Evolutionary conservation across 2,329 filamentous ascomycete species (phyloP).

Genomic region (Metarhizium humberi): DNA sequence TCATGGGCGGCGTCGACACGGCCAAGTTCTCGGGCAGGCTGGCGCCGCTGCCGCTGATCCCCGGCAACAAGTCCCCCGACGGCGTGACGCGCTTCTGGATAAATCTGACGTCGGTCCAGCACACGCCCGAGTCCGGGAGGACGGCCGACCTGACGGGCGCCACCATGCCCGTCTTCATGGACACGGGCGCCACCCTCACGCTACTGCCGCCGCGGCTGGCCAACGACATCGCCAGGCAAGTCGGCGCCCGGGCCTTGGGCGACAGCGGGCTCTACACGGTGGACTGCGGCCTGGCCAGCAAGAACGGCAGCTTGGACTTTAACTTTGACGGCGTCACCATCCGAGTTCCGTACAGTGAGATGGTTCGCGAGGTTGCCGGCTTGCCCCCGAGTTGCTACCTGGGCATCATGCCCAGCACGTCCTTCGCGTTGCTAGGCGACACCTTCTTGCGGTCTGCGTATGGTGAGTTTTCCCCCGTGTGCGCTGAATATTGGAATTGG

Average conservation of each 20-base stretch:
- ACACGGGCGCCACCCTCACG: conserved; percentile 61
- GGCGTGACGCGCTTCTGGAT: conserved; percentile 43
- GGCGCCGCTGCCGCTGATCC: conserved; percentile 51
- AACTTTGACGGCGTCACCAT: conserved; percentile 38
- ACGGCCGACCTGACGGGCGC: conserved; percentile 23
- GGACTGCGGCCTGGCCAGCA: conserved; percentile 31
- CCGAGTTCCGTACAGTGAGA: conserved; percentile 38
- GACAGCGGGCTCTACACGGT: conserved; percentile 35
- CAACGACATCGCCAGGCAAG: conserved; percentile 36
- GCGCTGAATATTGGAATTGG: background rate
- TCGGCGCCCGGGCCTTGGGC: conserved; percentile 31
- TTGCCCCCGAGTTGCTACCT: conserved; percentile 32
- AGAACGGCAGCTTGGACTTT: conserved; percentile 38
- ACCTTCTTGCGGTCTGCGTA: conserved; percentile 45
- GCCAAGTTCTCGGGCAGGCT: conserved; percentile 54
- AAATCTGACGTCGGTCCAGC: conserved; percentile 32
- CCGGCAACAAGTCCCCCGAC: conserved; percentile 44
- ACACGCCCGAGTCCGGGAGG: conserved; percentile 26
- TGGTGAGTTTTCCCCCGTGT: conserved; percentile 20
- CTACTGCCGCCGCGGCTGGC: conserved; percentile 52
- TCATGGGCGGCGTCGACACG: conserved; percentile 60
- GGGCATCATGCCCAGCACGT: conserved; percentile 36
- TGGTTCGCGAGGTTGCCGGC: conserved; percentile 23
- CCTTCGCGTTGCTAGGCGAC: conserved; percentile 42
- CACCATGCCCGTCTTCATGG: conserved; percentile 51